Percentiles rank a stretch among this genome's conserved stretches.
phyloP scores from a whole-genome alignment of 805 yeast species.

The Candida chauliodis region DNA sequence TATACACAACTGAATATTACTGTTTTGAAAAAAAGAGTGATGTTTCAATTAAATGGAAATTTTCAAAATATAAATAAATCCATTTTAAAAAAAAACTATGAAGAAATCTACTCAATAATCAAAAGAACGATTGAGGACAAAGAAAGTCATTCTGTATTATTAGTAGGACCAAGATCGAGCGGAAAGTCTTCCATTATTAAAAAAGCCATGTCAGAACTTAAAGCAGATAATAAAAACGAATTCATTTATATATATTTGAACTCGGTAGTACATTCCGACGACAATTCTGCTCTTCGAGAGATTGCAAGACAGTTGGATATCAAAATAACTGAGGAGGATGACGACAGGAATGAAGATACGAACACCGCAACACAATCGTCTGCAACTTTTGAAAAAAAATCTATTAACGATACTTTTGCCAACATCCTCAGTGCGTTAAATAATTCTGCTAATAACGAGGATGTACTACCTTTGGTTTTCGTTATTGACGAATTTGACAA shows the following conservation, averaged over 20 bases:
- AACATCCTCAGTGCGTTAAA: slow-evolving; percentile 54
- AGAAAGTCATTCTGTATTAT: slow-evolving; percentile 77
- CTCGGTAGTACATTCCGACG: slow-evolving; percentile 73
- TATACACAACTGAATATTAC: slow-evolving; percentile 12
- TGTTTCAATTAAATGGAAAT: slow-evolving; percentile 19
- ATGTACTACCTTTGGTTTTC: slow-evolving; percentile 60
- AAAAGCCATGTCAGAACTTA: slow-evolving; percentile 48
- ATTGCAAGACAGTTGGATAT: slow-evolving; percentile 80
- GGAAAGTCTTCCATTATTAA: slow-evolving; percentile 72
- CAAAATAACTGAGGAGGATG: slow-evolving; percentile 16
- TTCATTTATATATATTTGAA: slow-evolving; percentile 63
- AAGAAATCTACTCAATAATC: slow-evolving; percentile 55
- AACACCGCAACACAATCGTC: neutral
- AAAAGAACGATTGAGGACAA: slow-evolving; percentile 61
- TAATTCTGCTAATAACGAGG: slow-evolving; percentile 19
- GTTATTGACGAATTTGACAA: slow-evolving; percentile 82
- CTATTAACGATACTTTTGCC: slow-evolving; percentile 58
- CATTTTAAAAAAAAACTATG: slow-evolving; percentile 25
- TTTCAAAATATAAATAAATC: slow-evolving; percentile 17
- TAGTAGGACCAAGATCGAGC: slow-evolving; percentile 75
- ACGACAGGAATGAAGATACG: slow-evolving; percentile 10
- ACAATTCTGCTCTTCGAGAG: slow-evolving; percentile 74
- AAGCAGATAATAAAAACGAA: slow-evolving; percentile 38
- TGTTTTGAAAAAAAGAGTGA: slow-evolving; percentile 15
- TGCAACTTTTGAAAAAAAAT: slow-evolving; percentile 45